Conservation (phyloP, 192 early-diverging fungal genomes). For the Lobosporangium transversale region DNA sequence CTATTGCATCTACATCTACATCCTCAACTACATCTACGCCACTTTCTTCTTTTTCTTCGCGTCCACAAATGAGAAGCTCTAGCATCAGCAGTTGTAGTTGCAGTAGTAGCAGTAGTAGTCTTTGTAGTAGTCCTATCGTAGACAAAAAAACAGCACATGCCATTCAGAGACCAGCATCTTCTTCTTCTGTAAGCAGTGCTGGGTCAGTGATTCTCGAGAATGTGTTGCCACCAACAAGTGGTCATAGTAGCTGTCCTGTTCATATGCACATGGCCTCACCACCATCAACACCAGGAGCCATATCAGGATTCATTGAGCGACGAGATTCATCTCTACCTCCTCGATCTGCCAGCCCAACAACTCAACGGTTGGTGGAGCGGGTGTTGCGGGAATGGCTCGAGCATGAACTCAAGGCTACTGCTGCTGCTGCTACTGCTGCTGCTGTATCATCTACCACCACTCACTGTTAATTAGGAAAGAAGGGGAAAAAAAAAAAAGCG, state of each 20-base stretch:
- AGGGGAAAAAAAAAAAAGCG: neutral
- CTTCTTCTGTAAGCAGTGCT: too few relatives aligned
- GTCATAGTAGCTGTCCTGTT: neutral
- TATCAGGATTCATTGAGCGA: neutral
- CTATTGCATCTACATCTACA: too few relatives aligned
- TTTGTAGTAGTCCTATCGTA: conserved; percentile 9
- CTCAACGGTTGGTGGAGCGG: conserved; percentile 57
- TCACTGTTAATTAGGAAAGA: conserved; percentile 21
- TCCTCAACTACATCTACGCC: too few relatives aligned
- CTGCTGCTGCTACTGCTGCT: conserved; percentile 18
- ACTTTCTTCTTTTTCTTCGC: too few relatives aligned
- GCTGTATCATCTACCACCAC: too few relatives aligned
- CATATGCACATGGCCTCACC: too few relatives aligned
- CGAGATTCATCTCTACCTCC: conserved; percentile 9
- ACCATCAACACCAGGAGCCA: too few relatives aligned
- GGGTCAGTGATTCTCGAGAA: too few relatives aligned
- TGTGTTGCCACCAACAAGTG: neutral
- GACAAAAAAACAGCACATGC: neutral
- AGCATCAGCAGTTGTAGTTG: conserved; percentile 21
- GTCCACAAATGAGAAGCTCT: too few relatives aligned
- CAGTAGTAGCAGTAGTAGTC: conserved; percentile 12
- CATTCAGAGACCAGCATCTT: too few relatives aligned
- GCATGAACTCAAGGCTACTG: conserved; percentile 35
- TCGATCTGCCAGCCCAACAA: conserved; percentile 56
- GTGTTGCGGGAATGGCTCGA: conserved; percentile 62